Base-by-base conservation (phyloP, 768 basidiomycete species). In the Boletus huronensis region DNA sequence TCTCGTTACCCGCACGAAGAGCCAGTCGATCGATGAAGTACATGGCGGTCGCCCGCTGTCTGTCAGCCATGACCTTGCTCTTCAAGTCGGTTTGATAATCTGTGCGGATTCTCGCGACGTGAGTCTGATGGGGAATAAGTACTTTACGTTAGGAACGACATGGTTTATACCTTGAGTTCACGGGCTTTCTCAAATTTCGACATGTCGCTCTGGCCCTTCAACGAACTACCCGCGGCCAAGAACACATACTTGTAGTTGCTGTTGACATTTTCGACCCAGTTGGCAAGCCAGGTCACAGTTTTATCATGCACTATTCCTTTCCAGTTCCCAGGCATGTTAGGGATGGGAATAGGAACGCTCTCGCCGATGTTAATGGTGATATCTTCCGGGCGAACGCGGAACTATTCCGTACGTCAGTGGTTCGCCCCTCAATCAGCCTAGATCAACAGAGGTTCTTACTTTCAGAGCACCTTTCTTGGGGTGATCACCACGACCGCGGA, bases 181-280 rank as follows among this genome's bases (percentile, higher is more conserved):
- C 97, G 84, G 45, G 97, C 93, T 72, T 98, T 98, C 75, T 99
- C 97, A 60, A 98, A 99, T 75, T 99, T 99, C 52, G 80, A 75
- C 87, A 94, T 90, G 75, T 99, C 97, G 69, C 93, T 95, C 73
- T 98, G 95, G 40, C 97, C 97, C 74, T 99, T 99, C 66, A 98
- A 80, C 8, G 94, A 95, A 64, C 93, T 96, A 39, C 93, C 93
- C n/a, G 97, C 91, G 7, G 97, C 93, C 58, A 98, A 74, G 80
- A 98, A 98, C 51, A 99, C 97, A 67, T 99, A 99, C 75, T 98
- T 98, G 72, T 90, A 85, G 66, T 88, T 91, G 56, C 85, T 83
- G 65, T 98, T 98, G 73, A 98, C 85, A 67, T 99, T 99, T 72
- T 98, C 97, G 43, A 93, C 94, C 97, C 97, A 99, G 52, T 90